Evolutionary conservation across 768 basidiomycete genomes (phyloP).

Genomic region (Phanerodontia chrysosporium): DNA sequence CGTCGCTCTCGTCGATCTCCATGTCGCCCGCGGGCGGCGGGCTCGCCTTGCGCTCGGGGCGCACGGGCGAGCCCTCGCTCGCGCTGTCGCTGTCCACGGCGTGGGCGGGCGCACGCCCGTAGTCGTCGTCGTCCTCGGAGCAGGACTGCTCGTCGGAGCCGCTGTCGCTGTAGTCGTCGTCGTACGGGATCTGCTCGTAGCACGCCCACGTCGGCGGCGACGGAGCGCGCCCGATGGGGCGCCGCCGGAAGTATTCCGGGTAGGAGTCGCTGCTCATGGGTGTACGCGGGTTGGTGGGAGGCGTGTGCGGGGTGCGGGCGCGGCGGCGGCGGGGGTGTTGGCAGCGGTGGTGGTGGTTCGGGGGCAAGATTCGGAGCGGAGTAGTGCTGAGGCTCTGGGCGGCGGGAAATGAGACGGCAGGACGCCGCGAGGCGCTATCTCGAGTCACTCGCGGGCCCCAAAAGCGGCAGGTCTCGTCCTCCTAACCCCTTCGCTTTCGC

Average conservation of each 20-base stretch:
- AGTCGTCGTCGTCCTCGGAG: slow-evolving; percentile 75
- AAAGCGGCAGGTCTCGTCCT: slow-evolving; percentile 4
- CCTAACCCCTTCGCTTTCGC: slow-evolving; percentile 3
- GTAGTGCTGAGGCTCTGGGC: slow-evolving; percentile 9
- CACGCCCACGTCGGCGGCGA: slow-evolving; percentile 87
- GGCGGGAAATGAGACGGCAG: slow-evolving; percentile 20
- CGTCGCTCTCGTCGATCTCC: slow-evolving; percentile 44
- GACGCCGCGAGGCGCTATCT: slow-evolving; percentile 17
- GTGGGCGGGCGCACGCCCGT: slow-evolving; percentile 27
- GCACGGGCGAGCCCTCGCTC: slow-evolving; percentile 16
- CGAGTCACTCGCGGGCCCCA: slow-evolving; percentile 20
- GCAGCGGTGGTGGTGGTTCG: slow-evolving; percentile 20
- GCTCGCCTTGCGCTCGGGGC: slow-evolving; percentile 23
- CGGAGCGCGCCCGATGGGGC: slow-evolving; percentile 73
- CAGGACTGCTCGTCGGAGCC: slow-evolving; percentile 61
- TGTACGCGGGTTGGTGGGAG: slow-evolving; percentile 6
- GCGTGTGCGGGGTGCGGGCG: neutral
- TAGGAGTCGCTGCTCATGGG: slow-evolving; percentile 23
- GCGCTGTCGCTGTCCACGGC: slow-evolving; percentile 21
- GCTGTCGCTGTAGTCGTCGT: slow-evolving; percentile 45
- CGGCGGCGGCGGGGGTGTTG: neutral
- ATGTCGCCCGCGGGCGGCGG: slow-evolving; percentile 38
- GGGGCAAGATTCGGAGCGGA: slow-evolving; percentile 17
- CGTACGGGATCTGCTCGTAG: slow-evolving; percentile 83
- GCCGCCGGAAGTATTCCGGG: slow-evolving; percentile 55